Base-by-base conservation (phyloP, 2,329 filamentous ascomycete genomes). In the Diplodia sapinea region DNA sequence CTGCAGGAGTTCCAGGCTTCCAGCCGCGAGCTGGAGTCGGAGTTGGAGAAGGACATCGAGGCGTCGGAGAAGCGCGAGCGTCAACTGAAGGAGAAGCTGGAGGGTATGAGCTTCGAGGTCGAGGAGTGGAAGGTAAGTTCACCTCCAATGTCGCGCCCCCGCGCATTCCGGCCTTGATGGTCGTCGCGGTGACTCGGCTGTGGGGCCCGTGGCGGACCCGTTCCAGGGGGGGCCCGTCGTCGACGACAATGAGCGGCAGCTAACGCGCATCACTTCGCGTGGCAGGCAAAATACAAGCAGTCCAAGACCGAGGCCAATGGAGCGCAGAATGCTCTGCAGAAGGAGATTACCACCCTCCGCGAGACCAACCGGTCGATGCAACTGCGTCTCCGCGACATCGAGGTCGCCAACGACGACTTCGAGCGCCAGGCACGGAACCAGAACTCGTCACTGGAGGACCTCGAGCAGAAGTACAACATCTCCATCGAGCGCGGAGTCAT, bases 321-420 rank as follows among this genome's bases (percentile, higher is more conserved):
- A 63, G 93, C 92, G 66, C 95, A 98, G 76, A 94, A 90, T 75
- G 84, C 85, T 4, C 86, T 99, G 65, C 94, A 99, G 80, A 98
- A 97, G 80, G 95, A 99, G 79, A 94, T 99, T 74, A 99, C 95
- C 7, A 90, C 87, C 9, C 85, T 99, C 73, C 91, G 95, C 75
- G 94, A 99, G 72, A 79, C 88, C 59, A 96, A 93, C 79, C 86
- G 95, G 71, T 89, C 90, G 3, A 81, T 97, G 69, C 91, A 95
- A 74, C 84, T 97, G 70, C 92, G 87, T 79, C 83, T 99, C 68
- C 90, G 95, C 72, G 95, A 99, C 78, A 97, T 94, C 73, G 95
- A 99, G 80, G 95, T 99, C 66, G 93, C 92, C 77, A 99, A 98
- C 81, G 95, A 99, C 83, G 95, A 99, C 79, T 97, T 94, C 77